phyloP scores from a whole-genome alignment of 108 stramenopile genomes.

The Bacterosira constricta region DNA sequence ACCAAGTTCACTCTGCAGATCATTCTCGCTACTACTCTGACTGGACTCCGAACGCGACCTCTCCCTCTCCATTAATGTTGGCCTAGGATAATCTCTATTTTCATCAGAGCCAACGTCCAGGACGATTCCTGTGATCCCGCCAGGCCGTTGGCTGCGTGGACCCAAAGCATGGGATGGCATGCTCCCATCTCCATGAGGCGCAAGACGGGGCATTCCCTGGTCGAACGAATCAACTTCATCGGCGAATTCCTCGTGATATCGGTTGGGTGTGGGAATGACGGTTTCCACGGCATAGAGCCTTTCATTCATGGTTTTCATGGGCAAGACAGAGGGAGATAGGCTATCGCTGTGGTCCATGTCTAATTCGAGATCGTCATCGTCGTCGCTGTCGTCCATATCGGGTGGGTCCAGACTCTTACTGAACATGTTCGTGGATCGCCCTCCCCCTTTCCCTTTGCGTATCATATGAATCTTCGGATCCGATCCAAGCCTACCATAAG shows the following conservation, averaged over 20 bases:
- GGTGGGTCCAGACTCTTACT: constrained; percentile 37
- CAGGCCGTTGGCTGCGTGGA: constrained; percentile 63
- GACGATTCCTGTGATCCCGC: constrained; percentile 80
- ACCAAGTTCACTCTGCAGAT: neutral
- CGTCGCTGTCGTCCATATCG: constrained; percentile 4
- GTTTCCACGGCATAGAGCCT: constrained; percentile 27
- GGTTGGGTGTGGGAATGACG: constrained; percentile 8
- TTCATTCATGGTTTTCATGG: constrained; percentile 21
- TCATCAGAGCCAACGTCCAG: constrained; percentile 33
- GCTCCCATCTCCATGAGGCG: neutral
- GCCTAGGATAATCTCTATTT: neutral
- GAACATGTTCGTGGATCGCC: constrained; percentile 3
- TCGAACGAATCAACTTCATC: constrained; percentile 16
- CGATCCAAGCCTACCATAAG: neutral
- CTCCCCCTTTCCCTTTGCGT: neutral
- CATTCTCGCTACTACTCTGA: neutral
- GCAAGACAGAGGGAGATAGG: constrained; percentile 7
- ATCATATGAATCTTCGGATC: constrained; percentile 1
- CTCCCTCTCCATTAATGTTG: neutral
- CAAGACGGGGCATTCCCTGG: constrained; percentile 1
- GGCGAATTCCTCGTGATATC: neutral
- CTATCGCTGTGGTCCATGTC: neutral
- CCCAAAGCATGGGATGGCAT: constrained; percentile 56
- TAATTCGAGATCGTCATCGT: constrained; percentile 2
- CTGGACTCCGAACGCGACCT: neutral